phyloP scores from a whole-genome alignment of 306 rosid genomes.

The Herpetospermum pedunculosum region DNA sequence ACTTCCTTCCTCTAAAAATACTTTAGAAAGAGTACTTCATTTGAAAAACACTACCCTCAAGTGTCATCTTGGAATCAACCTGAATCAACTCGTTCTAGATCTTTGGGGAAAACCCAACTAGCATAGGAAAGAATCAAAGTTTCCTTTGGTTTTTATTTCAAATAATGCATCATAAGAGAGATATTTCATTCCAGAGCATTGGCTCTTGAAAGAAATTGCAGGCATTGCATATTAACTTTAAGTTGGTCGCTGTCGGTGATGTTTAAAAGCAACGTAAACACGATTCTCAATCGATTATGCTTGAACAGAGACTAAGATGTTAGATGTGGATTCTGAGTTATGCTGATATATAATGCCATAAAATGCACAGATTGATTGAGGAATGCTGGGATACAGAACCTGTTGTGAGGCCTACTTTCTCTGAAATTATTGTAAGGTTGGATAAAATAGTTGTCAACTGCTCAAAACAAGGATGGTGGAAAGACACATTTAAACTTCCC shows the following conservation, averaged over 20 bases:
- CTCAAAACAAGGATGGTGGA: constrained; percentile 99
- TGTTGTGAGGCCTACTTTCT: constrained; percentile 79
- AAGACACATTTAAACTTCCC: constrained; percentile 92
- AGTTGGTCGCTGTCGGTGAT: background rate
- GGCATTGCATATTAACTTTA: background rate
- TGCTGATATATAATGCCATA: background rate
- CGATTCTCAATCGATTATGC: background rate
- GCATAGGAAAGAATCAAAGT: too few species aligned
- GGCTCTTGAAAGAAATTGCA: background rate
- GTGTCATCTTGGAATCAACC: background rate
- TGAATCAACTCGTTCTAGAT: background rate
- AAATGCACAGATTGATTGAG: constrained; percentile 77
- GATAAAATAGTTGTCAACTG: constrained; percentile 69
- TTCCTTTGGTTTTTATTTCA: background rate
- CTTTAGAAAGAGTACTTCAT: background rate
- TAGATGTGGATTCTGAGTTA: background rate
- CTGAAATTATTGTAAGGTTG: constrained; percentile 65
- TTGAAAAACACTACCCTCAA: background rate
- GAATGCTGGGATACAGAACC: constrained; percentile 91
- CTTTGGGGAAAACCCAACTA: background rate
- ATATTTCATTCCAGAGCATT: background rate
- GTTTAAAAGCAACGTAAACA: background rate
- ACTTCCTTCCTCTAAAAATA: background rate
- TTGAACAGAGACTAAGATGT: background rate
- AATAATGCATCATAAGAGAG: background rate